Percentiles rank a stretch among this genome's conserved stretches.
These are phyloP conservation scores for Candida bentonensis DNA, from an alignment of 805 yeast species.

Conservation along the genomic window DNA sequence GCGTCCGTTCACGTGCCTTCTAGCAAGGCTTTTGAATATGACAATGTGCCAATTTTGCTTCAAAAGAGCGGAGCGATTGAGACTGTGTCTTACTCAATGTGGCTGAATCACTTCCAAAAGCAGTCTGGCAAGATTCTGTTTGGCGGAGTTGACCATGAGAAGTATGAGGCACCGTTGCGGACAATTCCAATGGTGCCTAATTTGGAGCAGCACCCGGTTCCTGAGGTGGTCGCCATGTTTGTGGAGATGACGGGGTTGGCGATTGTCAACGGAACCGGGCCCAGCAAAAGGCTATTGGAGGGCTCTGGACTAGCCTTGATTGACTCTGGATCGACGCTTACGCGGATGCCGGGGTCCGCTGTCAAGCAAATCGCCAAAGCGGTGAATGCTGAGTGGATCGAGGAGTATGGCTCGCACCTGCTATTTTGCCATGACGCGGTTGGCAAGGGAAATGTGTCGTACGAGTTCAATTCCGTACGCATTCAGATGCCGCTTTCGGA, in stretches of 20 bases:
- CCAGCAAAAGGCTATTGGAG: background rate
- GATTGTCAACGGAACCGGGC: background rate
- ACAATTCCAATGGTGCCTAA: conserved; percentile 12
- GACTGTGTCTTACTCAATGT: conserved; percentile 31
- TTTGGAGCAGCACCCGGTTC: background rate
- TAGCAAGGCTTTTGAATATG: conserved; percentile 11
- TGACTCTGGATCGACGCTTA: conserved; percentile 40
- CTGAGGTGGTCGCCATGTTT: background rate
- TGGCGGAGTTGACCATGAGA: conserved; percentile 26
- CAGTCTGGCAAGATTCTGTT: conserved; percentile 23
- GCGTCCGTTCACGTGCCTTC: conserved; percentile 17
- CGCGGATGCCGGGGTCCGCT: conserved; percentile 28
- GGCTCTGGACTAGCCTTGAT: conserved; percentile 24
- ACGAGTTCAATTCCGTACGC: conserved; percentile 37
- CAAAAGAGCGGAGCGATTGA: conserved; percentile 28
- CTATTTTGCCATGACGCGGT: conserved; percentile 24
- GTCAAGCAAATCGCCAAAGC: conserved; percentile 18
- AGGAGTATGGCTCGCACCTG: conserved; percentile 24
- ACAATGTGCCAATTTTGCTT: conserved; percentile 20
- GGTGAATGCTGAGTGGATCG: conserved; percentile 29
- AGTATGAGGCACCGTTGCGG: conserved; percentile 20
- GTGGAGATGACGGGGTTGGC: background rate
- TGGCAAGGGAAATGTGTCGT: conserved; percentile 18
- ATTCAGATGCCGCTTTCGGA: conserved; percentile 31
- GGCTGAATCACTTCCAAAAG: conserved; percentile 22